Evolutionary conservation across 441 rosid species (phyloP).

Genomic region (Gossypium aridum): DNA sequence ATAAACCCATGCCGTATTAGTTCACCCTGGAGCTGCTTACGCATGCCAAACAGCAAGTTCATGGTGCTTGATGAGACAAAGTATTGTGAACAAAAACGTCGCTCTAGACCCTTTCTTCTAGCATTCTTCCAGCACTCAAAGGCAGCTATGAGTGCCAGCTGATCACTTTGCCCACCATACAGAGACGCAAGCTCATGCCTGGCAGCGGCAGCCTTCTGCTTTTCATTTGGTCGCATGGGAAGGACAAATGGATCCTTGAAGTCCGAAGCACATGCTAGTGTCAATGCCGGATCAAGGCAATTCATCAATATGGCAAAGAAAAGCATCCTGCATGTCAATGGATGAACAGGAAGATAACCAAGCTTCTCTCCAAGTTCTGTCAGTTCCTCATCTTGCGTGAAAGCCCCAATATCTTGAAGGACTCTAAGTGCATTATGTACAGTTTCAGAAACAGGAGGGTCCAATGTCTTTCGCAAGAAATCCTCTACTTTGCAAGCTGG

Average conservation of each 20-base stretch:
- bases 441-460: conserved; percentile 82
- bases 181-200: conserved; percentile 78
- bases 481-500: conserved; percentile 61
- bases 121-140: conserved; percentile 89
- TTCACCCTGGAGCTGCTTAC: conserved; percentile 75
- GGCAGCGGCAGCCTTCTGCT: conserved; percentile 66
- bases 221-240: conserved; percentile 70
- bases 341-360: conserved; percentile 89
- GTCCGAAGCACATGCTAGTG: conserved; percentile 91
- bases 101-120: conserved; percentile 49
- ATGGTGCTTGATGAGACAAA: conserved; percentile 70
- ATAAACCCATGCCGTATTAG: conserved; percentile 60
- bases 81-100: conserved; percentile 69
- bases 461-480: conserved; percentile 74
- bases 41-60: conserved; percentile 82
- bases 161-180: conserved; percentile 86
- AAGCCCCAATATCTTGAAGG: conserved; percentile 89
- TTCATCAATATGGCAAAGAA: conserved; percentile 84
- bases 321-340: conserved; percentile 89
- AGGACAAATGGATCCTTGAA: conserved; percentile 82
- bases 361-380: conserved; percentile 91
- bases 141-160: conserved; percentile 83
- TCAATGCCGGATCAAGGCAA: conserved; percentile 96
- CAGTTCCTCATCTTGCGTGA: conserved; percentile 67
- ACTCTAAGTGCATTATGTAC: conserved; percentile 62